Evolutionary conservation across 169 alveolate genomes (phyloP), one percentile per base, ranked within the genome.

Genomic region (Besnoitia besnoiti): DNA sequence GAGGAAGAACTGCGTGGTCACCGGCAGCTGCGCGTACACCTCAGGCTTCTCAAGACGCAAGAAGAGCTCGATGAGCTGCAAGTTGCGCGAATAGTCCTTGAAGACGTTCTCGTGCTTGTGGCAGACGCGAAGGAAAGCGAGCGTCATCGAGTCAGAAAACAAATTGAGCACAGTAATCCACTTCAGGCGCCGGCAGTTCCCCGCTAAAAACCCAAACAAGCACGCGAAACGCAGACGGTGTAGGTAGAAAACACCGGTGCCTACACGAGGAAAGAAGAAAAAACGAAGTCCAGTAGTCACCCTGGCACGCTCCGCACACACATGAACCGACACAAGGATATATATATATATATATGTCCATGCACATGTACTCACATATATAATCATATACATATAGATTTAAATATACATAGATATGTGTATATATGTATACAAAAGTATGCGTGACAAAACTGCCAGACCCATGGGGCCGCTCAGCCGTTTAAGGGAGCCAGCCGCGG

Each of bases 21-120:
- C 27, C 27, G 76, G 61, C 10, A 87, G 91, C 91, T 87, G 91
- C 35, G 46, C 84, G 46, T 87, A 87, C 91, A 87, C 85, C 91
- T 87, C 91, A 46, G 91, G 91, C 61, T 87, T 59, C 91, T 87
- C 77, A 16, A 85, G 44, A 7, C 91, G 62, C 35, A 85, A 59
- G 37, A 39, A 85, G 42, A 85, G 80, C 80, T 85, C 91, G 50
- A 85, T 21, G 30, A 85, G 82, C 37, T 85, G 91, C 51, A 85
- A 80, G 55, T 50, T 42, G 3, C 91, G 35, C 35, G 91, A 85
- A 55, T 85, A 51, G 77, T 37, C 16, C 35, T 30, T 79, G 77
- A 85, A 51, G n/a, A 4, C 77, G 0, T 50, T 12, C 37, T 85
- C 82, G 44, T 85, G 91, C 55, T 50, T 50, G 0, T 49, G 55